A percentile compares a stretch with the other conserved stretches of the same genome.
Conservation (phyloP, 305 asterid genomes). For the Rubia peregrina region DNA sequence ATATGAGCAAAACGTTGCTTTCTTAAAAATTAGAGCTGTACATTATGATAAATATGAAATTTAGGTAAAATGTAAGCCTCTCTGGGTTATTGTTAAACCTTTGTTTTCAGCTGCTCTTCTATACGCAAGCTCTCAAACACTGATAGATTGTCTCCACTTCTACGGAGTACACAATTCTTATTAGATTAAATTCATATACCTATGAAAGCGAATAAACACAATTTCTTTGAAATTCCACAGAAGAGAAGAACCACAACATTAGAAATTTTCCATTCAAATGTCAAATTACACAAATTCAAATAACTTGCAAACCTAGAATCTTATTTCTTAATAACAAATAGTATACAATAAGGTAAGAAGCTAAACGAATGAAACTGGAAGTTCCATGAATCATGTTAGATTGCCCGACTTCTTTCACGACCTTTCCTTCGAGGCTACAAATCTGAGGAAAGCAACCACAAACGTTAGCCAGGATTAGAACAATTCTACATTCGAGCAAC, state of each 20-base stretch:
- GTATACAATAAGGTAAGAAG: background rate
- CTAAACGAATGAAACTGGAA: background rate
- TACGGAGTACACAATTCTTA: too few species aligned
- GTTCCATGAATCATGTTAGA: background rate
- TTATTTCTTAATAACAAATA: background rate
- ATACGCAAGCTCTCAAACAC: background rate
- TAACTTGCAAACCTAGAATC: background rate
- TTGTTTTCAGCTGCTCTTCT: background rate
- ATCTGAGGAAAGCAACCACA: constrained; percentile 9
- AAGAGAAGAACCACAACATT: background rate
- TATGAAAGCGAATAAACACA: background rate
- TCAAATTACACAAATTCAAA: background rate
- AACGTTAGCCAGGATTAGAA: background rate
- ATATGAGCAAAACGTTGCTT: background rate
- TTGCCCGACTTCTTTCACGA: background rate
- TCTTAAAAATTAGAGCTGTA: background rate
- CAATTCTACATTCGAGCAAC: constrained; percentile 3
- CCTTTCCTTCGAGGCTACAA: background rate
- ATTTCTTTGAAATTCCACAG: background rate
- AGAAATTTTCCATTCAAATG: background rate
- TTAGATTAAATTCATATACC: background rate
- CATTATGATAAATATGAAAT: background rate
- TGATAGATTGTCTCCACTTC: too few species aligned
- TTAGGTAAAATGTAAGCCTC: background rate
- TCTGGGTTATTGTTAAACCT: background rate